phyloP scores from a whole-genome alignment of 2,329 filamentous ascomycete genomes.

The Penicillium freii region DNA sequence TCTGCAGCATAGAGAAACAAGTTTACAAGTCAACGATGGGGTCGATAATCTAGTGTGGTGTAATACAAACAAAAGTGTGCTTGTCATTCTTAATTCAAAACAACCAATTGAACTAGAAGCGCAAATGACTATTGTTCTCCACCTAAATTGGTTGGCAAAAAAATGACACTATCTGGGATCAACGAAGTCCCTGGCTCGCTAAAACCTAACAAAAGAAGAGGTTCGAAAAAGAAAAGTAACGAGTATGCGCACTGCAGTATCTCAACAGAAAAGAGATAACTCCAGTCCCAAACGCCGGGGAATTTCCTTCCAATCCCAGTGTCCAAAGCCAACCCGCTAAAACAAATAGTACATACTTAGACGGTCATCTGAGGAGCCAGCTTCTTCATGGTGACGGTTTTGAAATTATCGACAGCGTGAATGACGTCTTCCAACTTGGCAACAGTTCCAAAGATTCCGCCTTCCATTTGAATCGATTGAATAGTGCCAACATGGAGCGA shows the following conservation, averaged over 20 bases:
- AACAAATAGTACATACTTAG: constrained; percentile 15
- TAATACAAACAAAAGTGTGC: not conserved
- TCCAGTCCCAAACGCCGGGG: constrained; percentile 18
- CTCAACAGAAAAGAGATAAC: constrained; percentile 5
- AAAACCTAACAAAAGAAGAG: not conserved
- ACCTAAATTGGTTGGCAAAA: not conserved
- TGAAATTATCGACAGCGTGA: constrained; percentile 44
- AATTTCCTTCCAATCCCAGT: constrained; percentile 8
- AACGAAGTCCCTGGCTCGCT: not conserved
- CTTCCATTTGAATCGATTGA: constrained; percentile 49
- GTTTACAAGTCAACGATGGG: not conserved
- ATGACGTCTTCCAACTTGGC: constrained; percentile 41
- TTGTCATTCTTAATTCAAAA: not conserved
- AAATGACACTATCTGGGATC: not conserved
- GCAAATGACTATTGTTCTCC: not conserved
- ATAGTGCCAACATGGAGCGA: constrained; percentile 43
- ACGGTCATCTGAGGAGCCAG: constrained; percentile 41
- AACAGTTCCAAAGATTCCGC: constrained; percentile 46
- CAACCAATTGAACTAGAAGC: not conserved
- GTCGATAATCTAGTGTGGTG: not conserved
- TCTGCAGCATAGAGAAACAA: not conserved
- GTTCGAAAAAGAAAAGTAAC: not conserved
- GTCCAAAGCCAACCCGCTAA: constrained; percentile 17
- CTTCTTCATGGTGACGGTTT: constrained; percentile 42
- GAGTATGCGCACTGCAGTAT: constrained; percentile 1